phyloP scores from a whole-genome alignment of 306 rosid genomes.

The Glycine soja region DNA sequence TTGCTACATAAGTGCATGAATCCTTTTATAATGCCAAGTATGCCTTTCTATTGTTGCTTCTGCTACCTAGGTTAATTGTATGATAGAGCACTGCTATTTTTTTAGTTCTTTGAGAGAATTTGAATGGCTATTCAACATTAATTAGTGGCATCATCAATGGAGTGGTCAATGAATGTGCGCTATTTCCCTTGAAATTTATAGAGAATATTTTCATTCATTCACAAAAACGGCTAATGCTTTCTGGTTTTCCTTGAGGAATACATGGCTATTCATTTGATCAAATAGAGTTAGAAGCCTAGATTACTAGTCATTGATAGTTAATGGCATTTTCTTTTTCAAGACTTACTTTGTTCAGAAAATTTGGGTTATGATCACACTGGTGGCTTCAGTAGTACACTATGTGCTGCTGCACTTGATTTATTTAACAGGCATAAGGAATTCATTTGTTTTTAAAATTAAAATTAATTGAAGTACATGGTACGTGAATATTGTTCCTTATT shows the following conservation, averaged over 20 bases:
- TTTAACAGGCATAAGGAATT: slow-evolving; percentile 2
- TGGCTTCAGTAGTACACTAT: neutral
- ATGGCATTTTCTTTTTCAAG: neutral
- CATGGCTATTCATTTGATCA: neutral
- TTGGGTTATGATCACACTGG: neutral
- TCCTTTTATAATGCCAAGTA: slow-evolving; percentile 11
- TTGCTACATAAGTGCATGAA: slow-evolving; percentile 5
- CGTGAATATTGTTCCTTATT: slow-evolving; percentile 13
- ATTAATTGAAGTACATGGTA: neutral
- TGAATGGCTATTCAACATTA: slow-evolving; percentile 24
- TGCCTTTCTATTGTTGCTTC: slow-evolving; percentile 9
- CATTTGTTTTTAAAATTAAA: slow-evolving; percentile 17
- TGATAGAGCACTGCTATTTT: slow-evolving; percentile 30
- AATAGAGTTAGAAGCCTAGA: neutral
- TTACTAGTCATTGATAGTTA: slow-evolving; percentile 13
- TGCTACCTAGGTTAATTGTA: slow-evolving; percentile 39
- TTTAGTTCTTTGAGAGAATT: slow-evolving; percentile 51
- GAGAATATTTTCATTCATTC: slow-evolving; percentile 29
- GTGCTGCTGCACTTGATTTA: slow-evolving; percentile 25
- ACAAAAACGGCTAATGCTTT: slow-evolving; percentile 29
- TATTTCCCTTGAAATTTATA: slow-evolving; percentile 40
- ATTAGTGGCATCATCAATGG: slow-evolving; percentile 31
- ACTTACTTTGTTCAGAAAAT: neutral
- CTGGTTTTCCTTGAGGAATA: slow-evolving; percentile 32
- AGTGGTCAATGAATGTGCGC: slow-evolving; percentile 41